A percentile compares a stretch with the other conserved stretches of the same genome.
Evolutionary conservation across 2,329 filamentous ascomycete genomes (phyloP).

Genomic region (Cercospora zeae-maydis): DNA sequence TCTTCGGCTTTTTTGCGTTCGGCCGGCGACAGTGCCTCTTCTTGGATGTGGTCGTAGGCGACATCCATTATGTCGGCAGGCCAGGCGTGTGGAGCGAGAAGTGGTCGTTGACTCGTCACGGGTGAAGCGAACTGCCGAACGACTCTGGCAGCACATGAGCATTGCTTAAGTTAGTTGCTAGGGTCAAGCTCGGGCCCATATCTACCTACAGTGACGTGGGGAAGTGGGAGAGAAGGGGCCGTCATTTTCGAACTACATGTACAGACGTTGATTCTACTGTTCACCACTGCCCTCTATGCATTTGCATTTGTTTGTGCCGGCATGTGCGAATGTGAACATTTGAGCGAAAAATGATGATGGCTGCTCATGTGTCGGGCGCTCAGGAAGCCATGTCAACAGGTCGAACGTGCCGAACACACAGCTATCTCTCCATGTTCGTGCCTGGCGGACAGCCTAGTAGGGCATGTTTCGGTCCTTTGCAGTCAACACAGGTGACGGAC

Average conservation of each 20-base stretch:
- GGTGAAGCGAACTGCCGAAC: background rate
- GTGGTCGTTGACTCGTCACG: background rate
- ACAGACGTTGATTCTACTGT: background rate
- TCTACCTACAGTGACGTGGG: background rate
- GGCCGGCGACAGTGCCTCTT: slow-evolving; percentile 63
- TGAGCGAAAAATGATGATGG: background rate
- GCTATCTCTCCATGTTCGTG: background rate
- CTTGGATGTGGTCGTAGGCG: slow-evolving; percentile 94
- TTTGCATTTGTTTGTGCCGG: too few relatives aligned
- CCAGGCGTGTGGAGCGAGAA: background rate
- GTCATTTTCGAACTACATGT: background rate
- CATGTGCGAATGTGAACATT: background rate
- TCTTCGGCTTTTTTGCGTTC: slow-evolving; percentile 37
- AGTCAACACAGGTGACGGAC: slow-evolving; percentile 1
- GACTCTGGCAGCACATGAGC: background rate
- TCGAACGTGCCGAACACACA: background rate
- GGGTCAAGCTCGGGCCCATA: background rate
- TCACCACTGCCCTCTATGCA: background rate
- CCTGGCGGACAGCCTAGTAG: background rate
- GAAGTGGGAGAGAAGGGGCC: background rate
- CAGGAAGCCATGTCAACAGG: too few relatives aligned
- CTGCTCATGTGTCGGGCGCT: background rate
- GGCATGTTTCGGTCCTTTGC: slow-evolving; percentile 2
- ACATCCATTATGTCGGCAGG: slow-evolving; percentile 67
- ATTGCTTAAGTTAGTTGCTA: background rate